Percentiles rank a stretch among this genome's conserved stretches.
These are phyloP conservation scores for Corymbia maculata DNA, from an alignment of 345 rosid genomes.

Conservation along the genomic window DNA sequence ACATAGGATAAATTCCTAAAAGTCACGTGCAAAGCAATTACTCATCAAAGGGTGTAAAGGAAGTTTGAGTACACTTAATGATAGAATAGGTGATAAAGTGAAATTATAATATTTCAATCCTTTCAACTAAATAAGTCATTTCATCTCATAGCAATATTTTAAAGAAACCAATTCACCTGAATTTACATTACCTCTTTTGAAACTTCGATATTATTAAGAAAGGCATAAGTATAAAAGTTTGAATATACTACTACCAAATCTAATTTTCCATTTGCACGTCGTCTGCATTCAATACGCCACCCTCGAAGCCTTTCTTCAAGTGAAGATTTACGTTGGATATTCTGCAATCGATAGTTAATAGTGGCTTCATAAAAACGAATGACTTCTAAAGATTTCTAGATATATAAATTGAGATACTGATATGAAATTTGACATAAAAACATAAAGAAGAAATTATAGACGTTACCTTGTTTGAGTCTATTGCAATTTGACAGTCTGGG, in stretches of 20 bases:
- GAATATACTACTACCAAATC: background rate
- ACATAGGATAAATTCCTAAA: background rate
- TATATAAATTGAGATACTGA: background rate
- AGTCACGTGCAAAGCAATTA: background rate
- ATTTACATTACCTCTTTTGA: background rate
- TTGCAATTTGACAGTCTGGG: background rate
- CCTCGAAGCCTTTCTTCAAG: background rate
- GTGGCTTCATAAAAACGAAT: background rate
- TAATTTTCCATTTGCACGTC: background rate
- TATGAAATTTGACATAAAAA: background rate
- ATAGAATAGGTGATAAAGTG: background rate
- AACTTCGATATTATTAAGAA: background rate
- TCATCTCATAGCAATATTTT: background rate
- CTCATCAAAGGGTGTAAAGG: background rate
- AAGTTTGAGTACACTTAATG: background rate
- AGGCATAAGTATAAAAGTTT: background rate
- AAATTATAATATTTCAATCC: background rate
- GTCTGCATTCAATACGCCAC: background rate
- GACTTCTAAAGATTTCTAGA: background rate
- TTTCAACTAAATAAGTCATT: background rate
- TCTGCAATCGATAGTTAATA: background rate
- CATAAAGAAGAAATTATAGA: background rate
- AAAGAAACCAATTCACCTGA: background rate
- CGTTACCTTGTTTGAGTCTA: background rate
- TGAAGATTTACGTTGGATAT: background rate